Base-by-base conservation (phyloP, 2,329 filamentous ascomycete genomes). In the Aspergillus proliferans region DNA sequence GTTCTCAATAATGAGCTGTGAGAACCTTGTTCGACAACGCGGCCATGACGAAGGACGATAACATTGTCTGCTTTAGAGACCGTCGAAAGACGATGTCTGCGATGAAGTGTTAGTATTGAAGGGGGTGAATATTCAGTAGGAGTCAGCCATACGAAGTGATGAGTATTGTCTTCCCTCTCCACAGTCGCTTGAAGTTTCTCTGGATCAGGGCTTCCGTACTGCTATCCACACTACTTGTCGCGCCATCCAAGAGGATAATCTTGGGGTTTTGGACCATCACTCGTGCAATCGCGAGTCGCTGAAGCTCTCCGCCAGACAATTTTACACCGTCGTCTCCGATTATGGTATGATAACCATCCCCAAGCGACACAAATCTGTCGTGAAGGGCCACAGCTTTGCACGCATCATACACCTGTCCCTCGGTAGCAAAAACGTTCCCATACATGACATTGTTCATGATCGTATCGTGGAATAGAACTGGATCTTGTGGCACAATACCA, bases 21-120 rank as follows among this genome's bases (percentile, higher is more conserved):
- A 36, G 67, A 77, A 7, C 84, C 84, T 55, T 81, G 74, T 60
- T 87, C 83, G n/a, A 80, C 72, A 44, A 87, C 76, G 54, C 77
- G 71, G 9, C 84, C 84, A 46, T 81, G 74, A 40, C 79, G 75
- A 41, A 87, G 75, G 8, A 87, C 84, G 46, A 86, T 76, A 51
- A 87, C 86, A 21, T 76, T 74, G 56, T 87, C 82, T 2, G 84
- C 83, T 54, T 84, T 84, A 72, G 83, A 81, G 46, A 87, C 80
- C 1, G 84, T 21, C 18, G 26, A 43, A 30, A 87, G 71, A 6
- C 83, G 80, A 62, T 86, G 83, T 0, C 80, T 83, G 47, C 9
- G 10, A 14, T 44, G 3, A 39, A 28, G 6, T 43, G 36, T 43
- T 12, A 39, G 46, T 48, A 21, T 51, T 33, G 33, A 19, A 22